Conservation (phyloP, 148 eudicot species). For the Rhododendron henanense region DNA sequence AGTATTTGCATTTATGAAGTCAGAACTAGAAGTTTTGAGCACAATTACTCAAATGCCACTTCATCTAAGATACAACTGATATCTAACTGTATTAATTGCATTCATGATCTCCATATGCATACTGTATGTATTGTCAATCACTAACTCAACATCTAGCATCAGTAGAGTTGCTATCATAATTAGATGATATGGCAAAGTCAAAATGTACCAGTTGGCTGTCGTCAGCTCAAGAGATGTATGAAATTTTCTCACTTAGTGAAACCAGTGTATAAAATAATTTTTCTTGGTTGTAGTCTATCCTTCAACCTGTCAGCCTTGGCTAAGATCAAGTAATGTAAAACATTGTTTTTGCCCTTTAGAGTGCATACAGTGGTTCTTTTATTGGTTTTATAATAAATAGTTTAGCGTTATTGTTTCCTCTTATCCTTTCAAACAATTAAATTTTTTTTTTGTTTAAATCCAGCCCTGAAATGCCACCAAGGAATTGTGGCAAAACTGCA, state of each 20-base stretch:
- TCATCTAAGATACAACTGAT: neutral
- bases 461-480: conserved; percentile 34
- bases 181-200: neutral
- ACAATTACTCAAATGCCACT: neutral
- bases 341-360: neutral
- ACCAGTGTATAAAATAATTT: neutral
- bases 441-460: conserved; percentile 1
- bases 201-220: neutral
- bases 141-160: neutral
- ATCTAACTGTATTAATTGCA: neutral
- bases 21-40: neutral
- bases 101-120: neutral
- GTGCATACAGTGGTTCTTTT: neutral
- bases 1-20: neutral
- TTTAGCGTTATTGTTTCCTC: conserved; percentile 5
- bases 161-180: neutral
- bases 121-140: neutral
- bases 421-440: neutral
- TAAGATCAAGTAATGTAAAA: neutral
- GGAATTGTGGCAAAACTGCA: conserved; percentile 25
- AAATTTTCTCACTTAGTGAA: neutral
- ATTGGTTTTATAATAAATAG: neutral
- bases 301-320: neutral
- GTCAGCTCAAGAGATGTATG: neutral
- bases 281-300: neutral